These are phyloP conservation scores for Phytopythium boreale DNA, from an alignment of 352 stramenopile genomes.

Conservation along the genomic window DNA sequence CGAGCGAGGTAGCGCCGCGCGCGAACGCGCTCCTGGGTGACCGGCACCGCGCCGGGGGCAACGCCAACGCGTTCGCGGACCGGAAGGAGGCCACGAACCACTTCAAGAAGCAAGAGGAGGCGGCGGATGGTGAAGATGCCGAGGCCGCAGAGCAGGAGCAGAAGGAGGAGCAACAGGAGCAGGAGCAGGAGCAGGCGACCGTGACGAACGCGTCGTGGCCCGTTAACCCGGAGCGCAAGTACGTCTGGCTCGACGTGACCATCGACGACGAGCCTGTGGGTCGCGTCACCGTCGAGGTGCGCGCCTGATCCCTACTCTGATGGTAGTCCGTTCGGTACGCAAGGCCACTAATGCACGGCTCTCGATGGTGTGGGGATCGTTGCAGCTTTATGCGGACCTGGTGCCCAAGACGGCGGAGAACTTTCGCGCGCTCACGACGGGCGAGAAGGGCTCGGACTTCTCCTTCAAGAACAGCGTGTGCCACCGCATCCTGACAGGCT, in stretches of 20 bases:
- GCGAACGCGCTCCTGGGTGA: constrained; percentile 1
- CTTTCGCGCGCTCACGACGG: constrained; percentile 95
- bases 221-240: constrained; percentile 67
- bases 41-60: not conserved
- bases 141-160: constrained; percentile 11
- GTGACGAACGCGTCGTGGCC: constrained; percentile 27
- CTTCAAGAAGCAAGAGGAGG: not conserved
- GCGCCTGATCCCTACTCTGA: not conserved
- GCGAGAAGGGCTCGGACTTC: constrained; percentile 91
- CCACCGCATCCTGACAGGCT: constrained; percentile 97
- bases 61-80: not conserved
- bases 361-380: not conserved
- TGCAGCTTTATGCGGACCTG: constrained; percentile 91
- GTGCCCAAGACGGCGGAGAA: constrained; percentile 98
- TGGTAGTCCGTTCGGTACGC: not conserved
- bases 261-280: constrained; percentile 74
- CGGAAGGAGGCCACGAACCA: not conserved
- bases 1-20: not conserved
- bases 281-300: constrained; percentile 70
- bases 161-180: not conserved
- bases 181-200: constrained; percentile 9
- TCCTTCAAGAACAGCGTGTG: constrained; percentile 97
- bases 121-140: not conserved
- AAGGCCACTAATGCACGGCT: no score
- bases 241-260: constrained; percentile 84